These are phyloP conservation scores for Cylindrodendrum hubeiense DNA, from an alignment of 2,329 filamentous ascomycete genomes.

Conservation along the genomic window DNA sequence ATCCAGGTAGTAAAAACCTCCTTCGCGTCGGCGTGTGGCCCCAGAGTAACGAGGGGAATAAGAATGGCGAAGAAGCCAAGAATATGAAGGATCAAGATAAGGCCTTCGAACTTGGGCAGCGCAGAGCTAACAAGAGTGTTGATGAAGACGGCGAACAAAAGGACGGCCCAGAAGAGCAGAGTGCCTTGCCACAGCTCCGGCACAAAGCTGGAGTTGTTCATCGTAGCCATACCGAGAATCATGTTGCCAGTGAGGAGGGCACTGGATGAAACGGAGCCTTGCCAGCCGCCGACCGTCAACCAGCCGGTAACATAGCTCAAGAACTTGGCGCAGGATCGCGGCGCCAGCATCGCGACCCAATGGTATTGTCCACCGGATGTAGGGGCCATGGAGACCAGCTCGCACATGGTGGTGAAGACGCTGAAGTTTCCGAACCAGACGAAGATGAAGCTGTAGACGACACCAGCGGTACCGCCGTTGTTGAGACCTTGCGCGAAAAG, in stretches of 20 bases:
- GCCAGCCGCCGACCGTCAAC: constrained; percentile 64
- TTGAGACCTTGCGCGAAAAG: constrained; percentile 50
- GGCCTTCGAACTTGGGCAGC: constrained; percentile 63
- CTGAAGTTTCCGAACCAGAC: constrained; percentile 59
- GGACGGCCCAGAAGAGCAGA: constrained; percentile 61
- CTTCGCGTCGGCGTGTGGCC: constrained; percentile 46
- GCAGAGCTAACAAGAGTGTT: constrained; percentile 60
- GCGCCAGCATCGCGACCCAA: constrained; percentile 42
- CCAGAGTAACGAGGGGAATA: constrained; percentile 47
- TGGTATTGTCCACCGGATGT: constrained; percentile 41
- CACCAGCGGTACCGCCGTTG: constrained; percentile 58
- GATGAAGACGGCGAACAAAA: constrained; percentile 60
- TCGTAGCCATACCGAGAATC: constrained; percentile 50
- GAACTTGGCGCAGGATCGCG: constrained; percentile 45
- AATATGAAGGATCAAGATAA: constrained; percentile 63
- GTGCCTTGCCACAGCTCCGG: constrained; percentile 61
- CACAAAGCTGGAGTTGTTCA: constrained; percentile 53
- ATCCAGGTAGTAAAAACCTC: constrained; percentile 59
- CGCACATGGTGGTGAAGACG: constrained; percentile 39
- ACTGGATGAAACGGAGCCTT: constrained; percentile 48
- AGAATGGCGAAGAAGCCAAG: constrained; percentile 50
- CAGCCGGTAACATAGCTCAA: constrained; percentile 48
- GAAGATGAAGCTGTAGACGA: constrained; percentile 65
- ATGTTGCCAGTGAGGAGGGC: constrained; percentile 60
- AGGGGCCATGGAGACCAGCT: constrained; percentile 40